Conservation (phyloP, 352 stramenopile genomes). For the Phytophthora fragariae region DNA sequence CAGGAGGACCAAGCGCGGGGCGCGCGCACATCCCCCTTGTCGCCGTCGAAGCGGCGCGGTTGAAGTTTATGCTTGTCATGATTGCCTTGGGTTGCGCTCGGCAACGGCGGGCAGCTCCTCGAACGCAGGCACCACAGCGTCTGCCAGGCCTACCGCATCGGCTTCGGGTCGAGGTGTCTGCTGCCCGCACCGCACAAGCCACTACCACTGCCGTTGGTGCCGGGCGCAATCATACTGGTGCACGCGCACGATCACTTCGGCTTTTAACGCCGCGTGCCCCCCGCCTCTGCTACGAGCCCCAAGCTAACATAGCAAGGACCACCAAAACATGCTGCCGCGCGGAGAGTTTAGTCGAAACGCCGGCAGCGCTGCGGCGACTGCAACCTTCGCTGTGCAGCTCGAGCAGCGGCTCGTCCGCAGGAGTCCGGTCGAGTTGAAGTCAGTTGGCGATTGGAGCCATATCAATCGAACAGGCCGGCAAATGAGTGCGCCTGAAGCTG, state of each 20-base stretch:
- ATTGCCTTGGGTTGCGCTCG: not conserved
- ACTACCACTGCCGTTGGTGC: not conserved
- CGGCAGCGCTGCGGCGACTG: constrained; percentile 3
- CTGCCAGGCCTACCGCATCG: too few species aligned
- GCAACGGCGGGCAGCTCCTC: not conserved
- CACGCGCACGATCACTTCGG: constrained; percentile 10
- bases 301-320: constrained; percentile 22
- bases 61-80: constrained; percentile 19
- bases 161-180: not conserved
- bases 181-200: not conserved
- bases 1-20: not conserved
- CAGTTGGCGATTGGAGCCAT: constrained; percentile 27
- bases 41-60: not conserved
- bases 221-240: constrained; percentile 13
- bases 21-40: constrained; percentile 14
- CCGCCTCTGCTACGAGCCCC: not conserved
- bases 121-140: not conserved
- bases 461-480: not conserved
- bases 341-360: constrained; percentile 11
- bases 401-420: constrained; percentile 7
- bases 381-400: not conserved
- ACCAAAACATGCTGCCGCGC: constrained; percentile 6
- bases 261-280: constrained; percentile 18
- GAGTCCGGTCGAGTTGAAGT: constrained; percentile 26
- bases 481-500: constrained; percentile 5